A percentile compares a stretch with the other conserved stretches of the same genome.
phyloP scores from a whole-genome alignment of 179 eudicot genomes.

The Beta corolliflora region DNA sequence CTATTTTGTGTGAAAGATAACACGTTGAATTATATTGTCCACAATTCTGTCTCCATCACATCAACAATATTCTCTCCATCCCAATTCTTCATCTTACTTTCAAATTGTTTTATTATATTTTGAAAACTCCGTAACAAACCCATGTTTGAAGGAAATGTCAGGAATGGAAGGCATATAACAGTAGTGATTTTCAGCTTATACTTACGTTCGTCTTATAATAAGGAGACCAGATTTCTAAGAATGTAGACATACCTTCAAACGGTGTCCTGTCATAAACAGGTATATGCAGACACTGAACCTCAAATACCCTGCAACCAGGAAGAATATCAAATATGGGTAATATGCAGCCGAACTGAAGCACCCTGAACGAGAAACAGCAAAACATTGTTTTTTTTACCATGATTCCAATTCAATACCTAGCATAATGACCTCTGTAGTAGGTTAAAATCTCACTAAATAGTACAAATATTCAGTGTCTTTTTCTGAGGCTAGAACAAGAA shows the following conservation, averaged over 20 bases:
- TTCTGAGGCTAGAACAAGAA: background rate
- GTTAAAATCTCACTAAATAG: background rate
- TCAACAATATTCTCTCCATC: no score
- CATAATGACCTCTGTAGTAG: conserved; percentile 8
- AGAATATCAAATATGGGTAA: conserved; percentile 2
- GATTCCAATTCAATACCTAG: background rate
- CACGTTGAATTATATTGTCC: background rate
- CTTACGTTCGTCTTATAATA: background rate
- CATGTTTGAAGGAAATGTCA: no score
- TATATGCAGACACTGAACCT: conserved; percentile 76
- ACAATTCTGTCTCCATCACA: background rate
- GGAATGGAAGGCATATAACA: background rate
- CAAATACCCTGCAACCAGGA: conserved; percentile 63
- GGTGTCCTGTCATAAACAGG: conserved; percentile 79
- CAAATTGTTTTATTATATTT: background rate
- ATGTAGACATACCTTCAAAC: conserved; percentile 55
- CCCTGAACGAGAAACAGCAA: background rate
- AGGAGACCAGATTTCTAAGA: conserved; percentile 1
- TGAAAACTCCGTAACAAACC: background rate
- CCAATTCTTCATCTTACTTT: background rate
- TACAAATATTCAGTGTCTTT: background rate
- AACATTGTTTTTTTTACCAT: background rate
- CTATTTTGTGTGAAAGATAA: background rate
- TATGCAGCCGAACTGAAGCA: background rate
- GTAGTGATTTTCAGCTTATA: background rate